Evolutionary conservation across 2,329 filamentous ascomycete species (phyloP).

Genomic region (Pseudopyrenochaeta lycopersici): DNA sequence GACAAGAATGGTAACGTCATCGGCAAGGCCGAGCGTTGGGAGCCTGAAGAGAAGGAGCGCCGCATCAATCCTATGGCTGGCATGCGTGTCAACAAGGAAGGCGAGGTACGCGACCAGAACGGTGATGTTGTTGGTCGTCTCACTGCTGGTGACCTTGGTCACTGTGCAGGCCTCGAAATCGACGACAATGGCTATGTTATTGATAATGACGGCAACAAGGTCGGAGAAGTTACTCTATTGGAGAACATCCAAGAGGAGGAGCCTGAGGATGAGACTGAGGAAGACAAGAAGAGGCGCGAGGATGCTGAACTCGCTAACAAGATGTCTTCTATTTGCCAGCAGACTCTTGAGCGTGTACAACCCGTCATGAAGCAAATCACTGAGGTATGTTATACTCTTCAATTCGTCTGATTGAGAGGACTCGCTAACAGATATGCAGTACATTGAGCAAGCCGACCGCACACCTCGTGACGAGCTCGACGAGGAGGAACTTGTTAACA

Average conservation of each 20-base stretch:
- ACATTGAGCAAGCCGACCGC: constrained; percentile 81
- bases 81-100: constrained; percentile 62
- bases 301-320: constrained; percentile 81
- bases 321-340: constrained; percentile 76
- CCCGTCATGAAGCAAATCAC: constrained; percentile 88
- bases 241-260: constrained; percentile 67
- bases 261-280: constrained; percentile 61
- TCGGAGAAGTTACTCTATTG: constrained; percentile 69
- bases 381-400: constrained; percentile 63
- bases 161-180: constrained; percentile 62
- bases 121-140: constrained; percentile 60
- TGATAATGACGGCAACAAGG: constrained; percentile 68
- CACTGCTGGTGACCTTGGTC: constrained; percentile 61
- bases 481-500: constrained; percentile 85
- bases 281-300: constrained; percentile 58
- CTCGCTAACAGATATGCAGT: constrained; percentile 56
- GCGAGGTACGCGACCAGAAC: constrained; percentile 61
- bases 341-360: constrained; percentile 83
- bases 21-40: constrained; percentile 62
- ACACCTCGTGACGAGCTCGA: constrained; percentile 88
- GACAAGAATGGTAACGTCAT: constrained; percentile 64
- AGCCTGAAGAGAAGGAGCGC: constrained; percentile 63
- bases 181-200: constrained; percentile 63
- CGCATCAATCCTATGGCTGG: constrained; percentile 69
- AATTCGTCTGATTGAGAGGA: not conserved